These are phyloP conservation scores for Pythium coloratum DNA, from an alignment of 352 stramenopile genomes.

Conservation along the genomic window DNA sequence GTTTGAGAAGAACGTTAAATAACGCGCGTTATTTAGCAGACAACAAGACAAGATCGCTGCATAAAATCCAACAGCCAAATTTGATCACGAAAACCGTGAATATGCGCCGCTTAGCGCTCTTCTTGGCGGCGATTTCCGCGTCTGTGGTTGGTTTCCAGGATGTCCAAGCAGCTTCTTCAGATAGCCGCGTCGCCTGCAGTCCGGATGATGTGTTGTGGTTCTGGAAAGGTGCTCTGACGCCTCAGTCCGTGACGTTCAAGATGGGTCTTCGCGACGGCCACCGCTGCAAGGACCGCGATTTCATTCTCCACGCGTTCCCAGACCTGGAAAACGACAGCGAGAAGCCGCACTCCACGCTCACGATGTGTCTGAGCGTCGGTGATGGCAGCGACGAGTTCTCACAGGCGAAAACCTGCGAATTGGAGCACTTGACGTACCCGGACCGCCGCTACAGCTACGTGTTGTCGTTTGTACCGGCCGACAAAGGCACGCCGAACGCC, in stretches of 20 bases:
- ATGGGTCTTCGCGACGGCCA: slow-evolving; percentile 61
- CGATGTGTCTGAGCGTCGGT: slow-evolving; percentile 28
- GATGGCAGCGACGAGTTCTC: slow-evolving; percentile 33
- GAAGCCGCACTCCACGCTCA: slow-evolving; percentile 44
- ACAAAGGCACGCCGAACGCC: slow-evolving; percentile 24
- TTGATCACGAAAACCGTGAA: slow-evolving; percentile 6
- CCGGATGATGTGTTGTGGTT: slow-evolving; percentile 62
- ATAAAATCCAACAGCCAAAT: neutral
- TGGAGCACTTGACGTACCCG: slow-evolving; percentile 48
- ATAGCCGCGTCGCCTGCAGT: slow-evolving; percentile 25
- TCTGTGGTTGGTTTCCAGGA: neutral
- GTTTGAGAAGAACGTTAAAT: slow-evolving; percentile 35
- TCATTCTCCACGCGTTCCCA: slow-evolving; percentile 61
- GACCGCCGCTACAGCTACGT: slow-evolving; percentile 62
- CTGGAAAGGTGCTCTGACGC: slow-evolving; percentile 69
- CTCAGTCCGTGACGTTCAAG: slow-evolving; percentile 69
- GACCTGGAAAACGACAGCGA: slow-evolving; percentile 38
- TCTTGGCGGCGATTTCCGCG: slow-evolving; percentile 11
- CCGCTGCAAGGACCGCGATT: slow-evolving; percentile 43
- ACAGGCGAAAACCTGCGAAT: slow-evolving; percentile 48
- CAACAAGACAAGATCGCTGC: neutral
- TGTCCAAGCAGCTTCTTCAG: neutral
- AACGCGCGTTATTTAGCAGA: slow-evolving; percentile 7
- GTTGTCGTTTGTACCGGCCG: slow-evolving; percentile 38
- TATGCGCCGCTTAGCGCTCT: slow-evolving; percentile 8